Conservation (phyloP, 2,329 filamentous ascomycete species). For the Xylariales sp. region DNA sequence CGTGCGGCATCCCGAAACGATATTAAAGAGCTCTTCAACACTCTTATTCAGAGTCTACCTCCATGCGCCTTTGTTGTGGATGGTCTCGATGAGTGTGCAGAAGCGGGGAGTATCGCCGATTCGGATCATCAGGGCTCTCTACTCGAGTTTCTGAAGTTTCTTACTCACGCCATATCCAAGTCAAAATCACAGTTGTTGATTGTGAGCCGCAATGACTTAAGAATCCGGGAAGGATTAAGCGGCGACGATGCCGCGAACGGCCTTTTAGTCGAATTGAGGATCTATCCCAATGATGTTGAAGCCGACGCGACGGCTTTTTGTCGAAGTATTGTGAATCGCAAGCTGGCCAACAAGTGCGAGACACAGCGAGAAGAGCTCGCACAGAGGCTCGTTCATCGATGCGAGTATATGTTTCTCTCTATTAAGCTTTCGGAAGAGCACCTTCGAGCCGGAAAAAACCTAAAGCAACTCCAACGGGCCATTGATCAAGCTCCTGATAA, state of each 20-base stretch:
- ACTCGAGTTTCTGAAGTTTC: slow-evolving; percentile 37
- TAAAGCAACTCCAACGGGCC: slow-evolving; percentile 45
- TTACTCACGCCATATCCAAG: slow-evolving; percentile 15
- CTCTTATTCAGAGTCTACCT: slow-evolving; percentile 31
- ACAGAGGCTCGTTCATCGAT: slow-evolving; percentile 43
- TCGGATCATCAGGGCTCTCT: neutral
- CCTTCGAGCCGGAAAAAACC: slow-evolving; percentile 44
- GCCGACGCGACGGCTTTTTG: slow-evolving; percentile 45
- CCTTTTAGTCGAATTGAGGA: slow-evolving; percentile 36
- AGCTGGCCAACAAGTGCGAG: slow-evolving; percentile 46
- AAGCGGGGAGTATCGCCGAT: neutral
- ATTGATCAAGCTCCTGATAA: slow-evolving; percentile 47
- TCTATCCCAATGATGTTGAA: slow-evolving; percentile 41
- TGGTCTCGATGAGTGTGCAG: slow-evolving; percentile 52
- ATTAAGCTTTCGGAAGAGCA: slow-evolving; percentile 48
- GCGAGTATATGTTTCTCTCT: slow-evolving; percentile 52
- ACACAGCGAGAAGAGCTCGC: slow-evolving; percentile 39
- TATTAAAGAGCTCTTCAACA: slow-evolving; percentile 39
- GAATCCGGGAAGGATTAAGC: slow-evolving; percentile 41
- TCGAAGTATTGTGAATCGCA: slow-evolving; percentile 44
- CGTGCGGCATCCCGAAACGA: slow-evolving; percentile 34
- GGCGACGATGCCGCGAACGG: neutral
- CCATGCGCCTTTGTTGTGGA: slow-evolving; percentile 47
- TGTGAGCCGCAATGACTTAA: slow-evolving; percentile 44
- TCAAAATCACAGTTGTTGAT: slow-evolving; percentile 42